Conservation (phyloP, 1,284 basidiomycete species). For the Fistulinella cinereoalba region DNA sequence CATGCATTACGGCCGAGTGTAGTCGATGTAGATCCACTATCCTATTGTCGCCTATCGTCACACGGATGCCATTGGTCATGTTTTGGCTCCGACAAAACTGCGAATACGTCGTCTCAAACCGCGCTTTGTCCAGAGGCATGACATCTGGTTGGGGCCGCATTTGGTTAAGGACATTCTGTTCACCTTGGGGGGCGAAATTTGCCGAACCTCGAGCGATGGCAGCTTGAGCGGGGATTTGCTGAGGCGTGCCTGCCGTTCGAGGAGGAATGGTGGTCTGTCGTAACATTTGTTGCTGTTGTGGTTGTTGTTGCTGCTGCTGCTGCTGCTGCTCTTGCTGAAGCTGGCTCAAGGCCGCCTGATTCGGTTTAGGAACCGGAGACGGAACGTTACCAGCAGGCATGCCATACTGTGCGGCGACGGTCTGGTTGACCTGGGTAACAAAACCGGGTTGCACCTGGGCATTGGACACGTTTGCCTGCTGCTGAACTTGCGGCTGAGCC, state of each 20-base stretch:
- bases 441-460: slow-evolving; percentile 24
- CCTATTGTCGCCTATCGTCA: slow-evolving; percentile 49
- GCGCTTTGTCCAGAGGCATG: slow-evolving; percentile 45
- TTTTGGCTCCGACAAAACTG: slow-evolving; percentile 44
- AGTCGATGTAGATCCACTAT: slow-evolving; percentile 55
- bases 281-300: too few species aligned
- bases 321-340: too few species aligned
- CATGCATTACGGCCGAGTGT: slow-evolving; percentile 54
- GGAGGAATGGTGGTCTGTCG: slow-evolving; percentile 28
- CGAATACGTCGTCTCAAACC: slow-evolving; percentile 50
- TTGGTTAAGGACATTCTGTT: slow-evolving; percentile 25
- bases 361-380: slow-evolving; percentile 27
- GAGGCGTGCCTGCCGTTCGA: slow-evolving; percentile 31
- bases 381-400: slow-evolving; percentile 18
- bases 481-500: slow-evolving; percentile 19
- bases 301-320: too few species aligned
- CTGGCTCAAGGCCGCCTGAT: slow-evolving; percentile 18
- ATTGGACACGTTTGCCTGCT: slow-evolving; percentile 12
- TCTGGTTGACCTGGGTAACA: slow-evolving; percentile 19
- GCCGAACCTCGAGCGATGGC: slow-evolving; percentile 25
- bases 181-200: slow-evolving; percentile 21
- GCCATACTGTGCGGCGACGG: slow-evolving; percentile 24
- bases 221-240: slow-evolving; percentile 27
- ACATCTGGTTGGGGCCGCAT: slow-evolving; percentile 15
- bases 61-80: slow-evolving; percentile 39